Base-by-base conservation (phyloP, 2,329 filamentous ascomycete species). In the Drechslera avenae region DNA sequence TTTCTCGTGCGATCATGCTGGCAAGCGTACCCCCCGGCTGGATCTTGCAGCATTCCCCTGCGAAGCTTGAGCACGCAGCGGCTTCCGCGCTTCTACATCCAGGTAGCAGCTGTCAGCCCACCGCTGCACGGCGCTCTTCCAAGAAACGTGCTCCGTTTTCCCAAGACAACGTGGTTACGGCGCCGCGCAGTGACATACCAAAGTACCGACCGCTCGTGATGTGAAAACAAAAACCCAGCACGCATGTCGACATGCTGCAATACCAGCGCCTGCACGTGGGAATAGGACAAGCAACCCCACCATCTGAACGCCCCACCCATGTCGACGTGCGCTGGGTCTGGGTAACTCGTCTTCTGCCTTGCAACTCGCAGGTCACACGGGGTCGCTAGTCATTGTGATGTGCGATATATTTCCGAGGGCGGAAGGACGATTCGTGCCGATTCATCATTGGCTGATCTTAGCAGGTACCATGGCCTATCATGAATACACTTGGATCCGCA, bases 41-140 rank as follows among this genome's bases (percentile, higher is more conserved):
- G 14, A 32, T 52, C 14, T 21, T 33, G 43, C 43, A 48, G 49
- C 18, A n/a, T 43, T 17, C 9, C 48, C 36, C 32, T 36, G 28
- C 26, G 10, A 46, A 37, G 23, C 43, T 39, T 16, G 14, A 32
- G 23, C 4, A 28, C 23, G 23, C 9, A 28, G 43, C 39, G 49
- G 49, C 44, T 39, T 48, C 37, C 36, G 48, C 48, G 49, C 44
- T 47, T 48, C 43, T 30, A 10, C 28, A 17, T 16, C 44, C n/a
- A n/a, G n/a, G n/a, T 28, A 23, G 17, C 33, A 35, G 2, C 17
- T 40, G 31, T 37, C 48, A 26, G 4, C 14, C 18, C n/a, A 14
- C 6, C 16, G 26, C 28, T 4, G 26, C 23, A 33, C 14, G 23
- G 17, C 32, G 16, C 34, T 28, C 31, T 6, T 18, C 19, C 36